Evolutionary conservation across 2,329 filamentous ascomycete genomes (phyloP).

Genomic region (Parastagonospora nodorum): DNA sequence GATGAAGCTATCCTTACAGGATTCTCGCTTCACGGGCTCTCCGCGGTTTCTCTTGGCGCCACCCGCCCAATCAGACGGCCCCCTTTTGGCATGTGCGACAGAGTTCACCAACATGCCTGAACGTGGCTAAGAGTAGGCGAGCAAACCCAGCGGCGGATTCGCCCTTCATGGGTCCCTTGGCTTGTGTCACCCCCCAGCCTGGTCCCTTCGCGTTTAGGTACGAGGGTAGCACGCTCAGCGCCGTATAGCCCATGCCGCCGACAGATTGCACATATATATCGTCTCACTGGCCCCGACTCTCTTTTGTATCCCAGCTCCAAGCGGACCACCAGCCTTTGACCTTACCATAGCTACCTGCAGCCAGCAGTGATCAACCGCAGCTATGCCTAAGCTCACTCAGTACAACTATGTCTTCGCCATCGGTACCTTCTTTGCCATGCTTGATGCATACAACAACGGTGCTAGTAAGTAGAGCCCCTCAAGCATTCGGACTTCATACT

Average conservation of each 20-base stretch:
- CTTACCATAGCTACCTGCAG: constrained; percentile 15
- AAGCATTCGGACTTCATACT: neutral
- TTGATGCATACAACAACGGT: constrained; percentile 80
- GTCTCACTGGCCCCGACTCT: constrained; percentile 12
- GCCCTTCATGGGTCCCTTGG: constrained; percentile 13
- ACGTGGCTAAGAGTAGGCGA: constrained; percentile 14
- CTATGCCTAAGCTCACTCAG: constrained; percentile 31
- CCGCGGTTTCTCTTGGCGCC: constrained; percentile 1
- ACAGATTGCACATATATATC: constrained; percentile 24
- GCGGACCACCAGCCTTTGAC: constrained; percentile 19
- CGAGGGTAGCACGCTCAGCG: constrained; percentile 11
- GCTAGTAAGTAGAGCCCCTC: constrained; percentile 63
- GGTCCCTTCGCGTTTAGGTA: constrained; percentile 11
- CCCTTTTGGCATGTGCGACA: constrained; percentile 20
- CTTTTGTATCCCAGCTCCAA: constrained; percentile 19
- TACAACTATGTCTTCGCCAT: constrained; percentile 77
- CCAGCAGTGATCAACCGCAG: constrained; percentile 12
- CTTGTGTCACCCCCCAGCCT: constrained; percentile 15
- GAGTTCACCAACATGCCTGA: constrained; percentile 10
- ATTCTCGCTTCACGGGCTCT: constrained; percentile 1
- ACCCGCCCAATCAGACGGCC: constrained; percentile 17
- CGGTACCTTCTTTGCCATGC: constrained; percentile 75
- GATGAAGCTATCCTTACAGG: constrained; percentile 1
- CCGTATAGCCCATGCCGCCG: constrained; percentile 15
- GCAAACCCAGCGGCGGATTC: constrained; percentile 10